Evolutionary conservation across 495 filamentous ascomycete genomes (phyloP), one percentile per base, ranked within the genome.

Genomic region (Hyaloscypha bicolor): DNA sequence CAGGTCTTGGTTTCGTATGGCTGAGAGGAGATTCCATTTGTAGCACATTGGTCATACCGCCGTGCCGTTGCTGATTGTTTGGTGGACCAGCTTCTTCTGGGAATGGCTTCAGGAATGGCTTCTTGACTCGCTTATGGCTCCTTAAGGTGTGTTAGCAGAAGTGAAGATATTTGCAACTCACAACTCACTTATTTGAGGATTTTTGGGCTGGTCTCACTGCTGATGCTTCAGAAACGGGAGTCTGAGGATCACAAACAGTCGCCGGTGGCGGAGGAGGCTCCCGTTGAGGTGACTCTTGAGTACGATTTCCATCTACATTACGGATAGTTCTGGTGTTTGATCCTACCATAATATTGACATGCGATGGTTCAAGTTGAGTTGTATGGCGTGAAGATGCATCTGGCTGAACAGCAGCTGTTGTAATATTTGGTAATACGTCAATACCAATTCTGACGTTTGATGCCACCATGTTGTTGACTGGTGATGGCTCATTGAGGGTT

Each of bases 141-240:
- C 53, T 56, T 12, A 56, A 6, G 21, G 22, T 29, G 53, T 29
- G 4, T 56, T 29, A 56, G 53, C 53, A 29, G 19, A n/a, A 56
- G 3, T n/a, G 9, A n/a, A 31, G 16, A 0, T 29, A 6, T 16
- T 56, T 25, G 53, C 9, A 12, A 37, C 6, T 53, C 16, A 56
- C 9, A 56, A 56, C 53, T 56, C 29, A 56, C 53, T 56, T 56
- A 30, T 56, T 56, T 29, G 29, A 56, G 4, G 53, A 56, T 56
- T 14, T 56, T 30, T 25, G n/a, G 9, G 29, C 29, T 30, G 22
- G 29, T 2, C 16, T 56, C 9, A 0, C 22, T 5, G 11, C 16
- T 6, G 16, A 14, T 48, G 42, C 42, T 19, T 14, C 42, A 19
- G 16, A 14, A 48, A 48, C 4, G 42, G 42, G 16, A 48, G 16